phyloP scores from a whole-genome alignment of 768 basidiomycete species.

The Leccinellum luteum region DNA sequence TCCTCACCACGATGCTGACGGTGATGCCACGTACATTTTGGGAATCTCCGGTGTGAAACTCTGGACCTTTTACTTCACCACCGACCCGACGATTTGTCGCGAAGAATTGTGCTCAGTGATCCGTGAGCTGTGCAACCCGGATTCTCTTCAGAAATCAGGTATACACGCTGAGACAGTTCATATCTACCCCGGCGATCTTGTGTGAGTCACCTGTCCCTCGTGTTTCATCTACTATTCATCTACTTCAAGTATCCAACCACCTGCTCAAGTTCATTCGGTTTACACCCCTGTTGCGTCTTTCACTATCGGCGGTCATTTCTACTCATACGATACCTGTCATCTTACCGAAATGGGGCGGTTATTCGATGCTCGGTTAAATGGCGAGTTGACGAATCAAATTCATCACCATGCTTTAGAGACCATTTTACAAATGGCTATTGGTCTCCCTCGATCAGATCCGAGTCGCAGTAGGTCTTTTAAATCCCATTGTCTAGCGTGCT shows the following conservation, averaged over 20 bases:
- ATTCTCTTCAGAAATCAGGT: not conserved
- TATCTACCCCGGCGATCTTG: not conserved
- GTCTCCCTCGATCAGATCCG: not conserved
- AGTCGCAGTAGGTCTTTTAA: not conserved
- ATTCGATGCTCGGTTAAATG: not conserved
- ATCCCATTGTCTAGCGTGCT: not conserved
- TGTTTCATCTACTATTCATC: not conserved
- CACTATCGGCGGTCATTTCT: not conserved
- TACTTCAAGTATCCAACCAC: not conserved
- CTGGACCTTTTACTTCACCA: not conserved
- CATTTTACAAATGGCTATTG: not conserved
- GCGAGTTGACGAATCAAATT: not conserved
- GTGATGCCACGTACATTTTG: not conserved
- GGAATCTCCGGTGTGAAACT: constrained; percentile 1
- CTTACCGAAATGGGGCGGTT: not conserved
- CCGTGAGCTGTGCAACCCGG: not conserved
- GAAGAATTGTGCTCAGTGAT: not conserved
- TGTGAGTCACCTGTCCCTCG: not conserved
- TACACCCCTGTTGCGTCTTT: not conserved
- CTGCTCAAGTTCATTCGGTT: not conserved
- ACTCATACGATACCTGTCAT: not conserved
- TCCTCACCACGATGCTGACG: constrained; percentile 11
- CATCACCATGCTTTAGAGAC: not conserved
- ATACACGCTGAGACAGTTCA: not conserved
- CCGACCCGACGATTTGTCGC: not conserved